Conservation (phyloP, 2,329 filamentous ascomycete species). For the Didymella keratinophila region DNA sequence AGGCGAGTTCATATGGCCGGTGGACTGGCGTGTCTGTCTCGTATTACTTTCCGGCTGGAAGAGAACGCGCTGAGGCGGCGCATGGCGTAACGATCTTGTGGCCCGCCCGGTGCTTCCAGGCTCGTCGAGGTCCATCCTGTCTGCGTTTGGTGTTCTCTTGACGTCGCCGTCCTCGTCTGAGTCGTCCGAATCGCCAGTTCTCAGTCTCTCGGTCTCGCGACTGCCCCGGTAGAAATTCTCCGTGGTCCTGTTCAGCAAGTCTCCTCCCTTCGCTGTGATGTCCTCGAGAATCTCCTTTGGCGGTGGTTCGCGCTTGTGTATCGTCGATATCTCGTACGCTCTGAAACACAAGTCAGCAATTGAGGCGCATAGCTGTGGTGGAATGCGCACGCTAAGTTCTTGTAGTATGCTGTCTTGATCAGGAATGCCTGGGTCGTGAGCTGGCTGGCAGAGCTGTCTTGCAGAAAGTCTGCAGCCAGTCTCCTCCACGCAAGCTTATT, state of each 20-base stretch:
- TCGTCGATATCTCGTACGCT: constrained; percentile 82
- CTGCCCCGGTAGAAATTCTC: constrained; percentile 72
- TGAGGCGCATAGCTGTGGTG: constrained; percentile 15
- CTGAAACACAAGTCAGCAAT: constrained; percentile 39
- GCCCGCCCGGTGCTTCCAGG: constrained; percentile 54
- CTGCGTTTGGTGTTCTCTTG: constrained; percentile 59
- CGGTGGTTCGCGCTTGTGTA: constrained; percentile 81
- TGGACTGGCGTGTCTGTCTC: constrained; percentile 67
- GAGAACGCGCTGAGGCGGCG: constrained; percentile 83
- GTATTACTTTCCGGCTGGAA: constrained; percentile 82
- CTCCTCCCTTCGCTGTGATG: constrained; percentile 78
- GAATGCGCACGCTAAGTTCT: constrained; percentile 71
- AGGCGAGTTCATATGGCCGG: constrained; percentile 52
- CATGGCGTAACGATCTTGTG: constrained; percentile 70
- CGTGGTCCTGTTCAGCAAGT: constrained; percentile 77
- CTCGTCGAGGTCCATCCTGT: constrained; percentile 60
- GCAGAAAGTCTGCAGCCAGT: constrained; percentile 77
- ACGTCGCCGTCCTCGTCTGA: constrained; percentile 54
- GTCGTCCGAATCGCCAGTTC: constrained; percentile 61
- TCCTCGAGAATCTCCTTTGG: constrained; percentile 89
- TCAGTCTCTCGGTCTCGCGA: constrained; percentile 56
- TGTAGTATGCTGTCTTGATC: constrained; percentile 88
- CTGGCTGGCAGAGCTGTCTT: constrained; percentile 69
- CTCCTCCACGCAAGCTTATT: constrained; percentile 86
- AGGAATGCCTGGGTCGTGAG: constrained; percentile 85